Conservation (phyloP, 2,329 filamentous ascomycete species). For the Cephalotrichum gorgonifer region DNA sequence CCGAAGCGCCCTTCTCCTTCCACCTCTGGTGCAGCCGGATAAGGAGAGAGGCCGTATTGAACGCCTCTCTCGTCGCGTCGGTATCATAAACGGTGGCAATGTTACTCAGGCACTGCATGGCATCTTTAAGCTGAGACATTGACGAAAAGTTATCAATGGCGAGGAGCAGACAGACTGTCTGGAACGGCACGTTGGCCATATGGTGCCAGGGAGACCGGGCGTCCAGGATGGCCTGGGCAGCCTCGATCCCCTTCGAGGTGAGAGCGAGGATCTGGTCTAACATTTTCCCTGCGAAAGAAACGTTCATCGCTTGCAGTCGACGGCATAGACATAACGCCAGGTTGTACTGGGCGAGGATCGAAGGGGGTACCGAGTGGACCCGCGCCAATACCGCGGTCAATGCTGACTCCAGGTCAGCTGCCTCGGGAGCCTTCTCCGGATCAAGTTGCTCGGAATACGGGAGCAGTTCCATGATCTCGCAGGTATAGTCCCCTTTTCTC, state of each 20-base stretch:
- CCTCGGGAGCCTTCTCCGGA: conserved; percentile 31
- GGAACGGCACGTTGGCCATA: conserved; percentile 48
- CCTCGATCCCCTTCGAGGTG: conserved; percentile 30
- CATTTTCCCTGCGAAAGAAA: conserved; percentile 28
- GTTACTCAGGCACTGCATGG: conserved; percentile 34
- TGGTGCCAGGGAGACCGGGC: conserved; percentile 45
- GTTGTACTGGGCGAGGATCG: conserved; percentile 41
- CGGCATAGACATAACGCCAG: conserved; percentile 45
- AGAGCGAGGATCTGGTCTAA: conserved; percentile 37
- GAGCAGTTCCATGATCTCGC: conserved; percentile 40
- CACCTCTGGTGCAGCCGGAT: conserved; percentile 38
- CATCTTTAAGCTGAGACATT: conserved; percentile 34
- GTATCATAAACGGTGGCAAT: conserved; percentile 33
- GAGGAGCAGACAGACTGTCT: conserved; percentile 43
- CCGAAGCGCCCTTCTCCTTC: conserved; percentile 31
- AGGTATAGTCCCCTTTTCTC: conserved; percentile 28
- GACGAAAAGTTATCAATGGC: conserved; percentile 42
- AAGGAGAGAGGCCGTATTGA: conserved; percentile 42
- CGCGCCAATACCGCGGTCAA: conserved; percentile 29
- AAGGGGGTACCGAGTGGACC: conserved; percentile 26
- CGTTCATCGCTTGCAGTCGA: conserved; percentile 38
- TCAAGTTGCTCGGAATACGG: conserved; percentile 43
- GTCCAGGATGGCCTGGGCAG: conserved; percentile 33
- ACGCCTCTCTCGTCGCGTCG: conserved; percentile 37
- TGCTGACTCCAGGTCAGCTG: conserved; percentile 29